Evolutionary conservation across 139 green algal species (phyloP), one percentile per base, ranked within the genome.

Genomic region (Asterochloris erici): DNA sequence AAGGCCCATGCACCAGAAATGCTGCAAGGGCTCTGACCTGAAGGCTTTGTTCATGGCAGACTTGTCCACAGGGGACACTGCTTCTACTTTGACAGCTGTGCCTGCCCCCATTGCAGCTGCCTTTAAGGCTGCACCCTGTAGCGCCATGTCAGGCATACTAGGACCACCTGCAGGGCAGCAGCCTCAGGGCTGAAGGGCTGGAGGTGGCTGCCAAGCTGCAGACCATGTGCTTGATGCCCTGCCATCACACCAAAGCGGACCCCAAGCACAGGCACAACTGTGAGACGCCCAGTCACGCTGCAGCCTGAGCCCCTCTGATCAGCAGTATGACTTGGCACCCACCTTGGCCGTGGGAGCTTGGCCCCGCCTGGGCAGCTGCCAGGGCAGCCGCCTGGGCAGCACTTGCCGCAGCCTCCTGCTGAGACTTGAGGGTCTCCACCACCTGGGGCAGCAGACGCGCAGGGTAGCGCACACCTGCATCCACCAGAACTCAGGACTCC

Each of bases 401-500:
- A 84, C 68, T 12, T 77, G 73, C 13, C 27, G 60, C 68, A 81
- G 73, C 12, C 70, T 66, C 38, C 38, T 54, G 38, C 38, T 54
- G 38, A 1, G 84, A 81, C n/a, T 70, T 68, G 62, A 92, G 81
- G 47, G 78, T 82, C 0, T 84, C 87, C 29, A 89, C 87, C 19
- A 96, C 93, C 79, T 96, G 88, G 9, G 84, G 79, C 78, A 96
- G 85, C 68, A 96, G 85, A 13, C 86, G 73, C 15, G 73, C 83
- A 13, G 91, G 90, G 84, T 94, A 96, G 27, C 90, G 87, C 81
- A 95, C 91, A 16, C 91, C 92, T 89, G 85, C 74, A 84, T 11
- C 10, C 23, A 38, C 38, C 38, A 10, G 4, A 54, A 54, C 38
- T 54, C 38, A 54, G 38, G 38, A 54, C 38, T 54, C 38, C 38